Evolutionary conservation across 1,284 basidiomycete species (phyloP).

Genomic region (Ganoderma lingzhi): DNA sequence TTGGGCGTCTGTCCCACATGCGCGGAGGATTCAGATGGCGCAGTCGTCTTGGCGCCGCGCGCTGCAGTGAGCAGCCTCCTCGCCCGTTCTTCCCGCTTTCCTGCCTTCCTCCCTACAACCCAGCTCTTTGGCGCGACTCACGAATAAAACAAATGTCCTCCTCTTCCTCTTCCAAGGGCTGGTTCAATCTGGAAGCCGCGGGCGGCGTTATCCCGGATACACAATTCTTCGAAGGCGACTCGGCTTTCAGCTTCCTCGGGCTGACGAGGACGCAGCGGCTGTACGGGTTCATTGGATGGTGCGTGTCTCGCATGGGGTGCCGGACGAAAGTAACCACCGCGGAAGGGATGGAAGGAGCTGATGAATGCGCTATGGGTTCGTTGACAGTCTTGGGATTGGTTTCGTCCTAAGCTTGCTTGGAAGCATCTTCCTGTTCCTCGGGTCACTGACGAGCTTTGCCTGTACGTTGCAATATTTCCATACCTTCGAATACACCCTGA

Average conservation of each 20-base stretch:
- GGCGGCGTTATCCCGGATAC: constrained; percentile 68
- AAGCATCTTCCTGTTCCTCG: constrained; percentile 80
- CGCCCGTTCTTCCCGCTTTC: constrained; percentile 20
- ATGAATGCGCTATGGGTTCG: neutral
- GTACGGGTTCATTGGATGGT: constrained; percentile 89
- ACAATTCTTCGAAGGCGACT: constrained; percentile 84
- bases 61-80: constrained; percentile 24
- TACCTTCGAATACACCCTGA: neutral
- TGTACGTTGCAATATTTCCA: constrained; percentile 54
- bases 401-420: constrained; percentile 86
- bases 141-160: constrained; percentile 24
- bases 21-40: constrained; percentile 11
- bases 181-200: constrained; percentile 79
- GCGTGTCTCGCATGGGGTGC: constrained; percentile 8
- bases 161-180: constrained; percentile 49
- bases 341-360: neutral
- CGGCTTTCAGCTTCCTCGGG: constrained; percentile 82
- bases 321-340: constrained; percentile 4
- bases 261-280: constrained; percentile 82
- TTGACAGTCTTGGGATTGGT: constrained; percentile 68
- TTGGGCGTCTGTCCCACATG: constrained; percentile 18
- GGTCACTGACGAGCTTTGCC: constrained; percentile 78
- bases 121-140: neutral
- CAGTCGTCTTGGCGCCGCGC: constrained; percentile 26
- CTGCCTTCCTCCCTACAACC: constrained; percentile 2